Base-by-base conservation (phyloP, 192 early-diverging fungal genomes). In the Coemansia sp. region DNA sequence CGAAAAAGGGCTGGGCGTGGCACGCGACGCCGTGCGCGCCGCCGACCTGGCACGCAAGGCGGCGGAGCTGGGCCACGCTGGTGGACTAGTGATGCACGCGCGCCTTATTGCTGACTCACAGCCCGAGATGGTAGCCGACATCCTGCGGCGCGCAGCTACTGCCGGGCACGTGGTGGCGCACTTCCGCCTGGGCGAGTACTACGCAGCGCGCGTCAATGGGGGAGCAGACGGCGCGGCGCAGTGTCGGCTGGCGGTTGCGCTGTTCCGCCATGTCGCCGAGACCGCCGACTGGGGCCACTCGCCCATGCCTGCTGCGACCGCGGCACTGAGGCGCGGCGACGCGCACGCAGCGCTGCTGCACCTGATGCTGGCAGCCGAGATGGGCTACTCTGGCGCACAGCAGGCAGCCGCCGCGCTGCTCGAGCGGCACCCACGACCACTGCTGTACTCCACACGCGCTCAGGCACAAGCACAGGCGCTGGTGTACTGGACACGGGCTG, bases 401-500 rank as follows among this genome's bases (percentile, higher is more conserved):
- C 75, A 85, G 11, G 97, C 96, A 67, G 86, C 89, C 26, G 96
- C 96, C 4, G 89, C 86, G 77, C 60, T 98, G 33, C 61, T 98
- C 27, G 96, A 98, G 63, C 49, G 53, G 1, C 47, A 48, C 10
- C 33, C 40, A 1, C 33, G 48, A 28, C 46, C 39, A 9, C 18
- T 46, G 52, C 50, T 67, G 35, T 55, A 63, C 29, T 19, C 37
- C 2, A 32, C 10, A 3, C 54, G 33, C 24, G 26, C 45, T 19
- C 44, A 15, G 9, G 50, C 58, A 17, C 42, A 51, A 43, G 40
- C 83, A 48, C 72, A 86, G 28, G 92, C 94, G 3, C 63, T 95
- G 28, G 81, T 85, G 14, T 87, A 94, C 55, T 98, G 93, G 93
- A 93, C 87, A 30, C 83, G 96, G 8, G 92, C 96, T 0, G 94